Evolutionary conservation across 306 rosid genomes (phyloP), one percentile per base, ranked within the genome.

Genomic region (Canavalia gladiata): DNA sequence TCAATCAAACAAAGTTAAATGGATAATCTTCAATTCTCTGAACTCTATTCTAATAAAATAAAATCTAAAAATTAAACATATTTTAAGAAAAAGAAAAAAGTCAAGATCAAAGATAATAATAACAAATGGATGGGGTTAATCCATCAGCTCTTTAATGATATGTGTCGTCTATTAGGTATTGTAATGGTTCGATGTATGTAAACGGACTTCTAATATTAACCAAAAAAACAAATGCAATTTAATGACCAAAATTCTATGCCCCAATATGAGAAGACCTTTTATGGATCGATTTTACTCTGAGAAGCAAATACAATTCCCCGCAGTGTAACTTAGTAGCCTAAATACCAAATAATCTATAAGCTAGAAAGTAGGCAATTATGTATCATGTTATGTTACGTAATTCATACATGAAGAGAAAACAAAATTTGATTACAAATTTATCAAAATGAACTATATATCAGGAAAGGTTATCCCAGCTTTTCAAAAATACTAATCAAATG

Each of bases 251-350:
- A 35, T 34, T 52, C 18, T 18, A 7, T 50, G 30, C 12, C 76
- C 45, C 50, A n/a, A 72, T 52, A 5, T 34, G n/a, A 51, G 34
- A 71, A 71, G n/a, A 5, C 13, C 45, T 12, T 70, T 7, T 49
- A 31, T 50, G 31, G 46, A 50, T 50, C 31, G 12, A 50, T 6
- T 70, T 71, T 89, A 90, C 87, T 89, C 91, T 0, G 87, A 89
- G 56, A 87, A 88, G 78, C 91, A 91, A 63, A 91, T 81, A 77
- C 92, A 90, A 88, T 64, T 89, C 95, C 84, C 89, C 88, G 83
- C 91, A 92, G 65, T 90, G 90, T 60, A 88, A 85, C 77, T 89
- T 90, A 41, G 90, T 91, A 73, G 92, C 37, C 49, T 18, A 34
- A 72, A 35, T 18, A 72, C 77, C 65, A 18, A 52, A 52, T 35